A percentile compares a stretch with the other conserved stretches of the same genome.
phyloP scores from a whole-genome alignment of 2,329 filamentous ascomycete species.

The Aspergillus floridensis region DNA sequence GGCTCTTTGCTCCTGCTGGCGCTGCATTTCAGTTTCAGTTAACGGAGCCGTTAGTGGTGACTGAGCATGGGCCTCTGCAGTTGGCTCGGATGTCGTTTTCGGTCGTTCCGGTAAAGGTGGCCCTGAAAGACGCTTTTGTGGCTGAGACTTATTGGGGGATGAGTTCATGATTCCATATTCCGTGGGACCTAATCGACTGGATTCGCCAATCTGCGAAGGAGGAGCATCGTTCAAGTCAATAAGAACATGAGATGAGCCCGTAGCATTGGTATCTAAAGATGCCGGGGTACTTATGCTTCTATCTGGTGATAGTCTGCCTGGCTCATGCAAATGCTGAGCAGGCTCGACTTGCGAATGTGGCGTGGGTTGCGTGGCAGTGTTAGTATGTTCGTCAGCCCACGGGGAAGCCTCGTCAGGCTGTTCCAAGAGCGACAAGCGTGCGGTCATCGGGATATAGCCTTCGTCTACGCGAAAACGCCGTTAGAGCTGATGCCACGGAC shows the following conservation, averaged over 20 bases:
- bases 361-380: constrained; percentile 10
- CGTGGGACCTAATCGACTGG: constrained; percentile 6
- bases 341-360: constrained; percentile 13
- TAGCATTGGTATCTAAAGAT: constrained; percentile 25
- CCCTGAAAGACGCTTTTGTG: constrained; percentile 1
- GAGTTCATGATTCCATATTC: neutral
- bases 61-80: constrained; percentile 2
- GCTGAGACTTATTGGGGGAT: neutral
- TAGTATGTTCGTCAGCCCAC: constrained; percentile 25
- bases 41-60: constrained; percentile 12
- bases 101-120: constrained; percentile 14
- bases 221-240: constrained; percentile 28
- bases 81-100: neutral
- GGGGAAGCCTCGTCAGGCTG: constrained; percentile 25
- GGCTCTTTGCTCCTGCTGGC: constrained; percentile 48
- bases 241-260: constrained; percentile 33
- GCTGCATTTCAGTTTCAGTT: constrained; percentile 33
- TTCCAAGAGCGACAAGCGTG: constrained; percentile 38
- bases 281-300: constrained; percentile 21
- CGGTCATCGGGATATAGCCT: constrained; percentile 42
- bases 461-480: constrained; percentile 22
- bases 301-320: constrained; percentile 17
- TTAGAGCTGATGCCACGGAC: constrained; percentile 13
- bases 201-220: constrained; percentile 7
- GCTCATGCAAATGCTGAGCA: constrained; percentile 7